Evolutionary conservation across 306 rosid species (phyloP).

Genomic region (Casuarina cunninghamiana): DNA sequence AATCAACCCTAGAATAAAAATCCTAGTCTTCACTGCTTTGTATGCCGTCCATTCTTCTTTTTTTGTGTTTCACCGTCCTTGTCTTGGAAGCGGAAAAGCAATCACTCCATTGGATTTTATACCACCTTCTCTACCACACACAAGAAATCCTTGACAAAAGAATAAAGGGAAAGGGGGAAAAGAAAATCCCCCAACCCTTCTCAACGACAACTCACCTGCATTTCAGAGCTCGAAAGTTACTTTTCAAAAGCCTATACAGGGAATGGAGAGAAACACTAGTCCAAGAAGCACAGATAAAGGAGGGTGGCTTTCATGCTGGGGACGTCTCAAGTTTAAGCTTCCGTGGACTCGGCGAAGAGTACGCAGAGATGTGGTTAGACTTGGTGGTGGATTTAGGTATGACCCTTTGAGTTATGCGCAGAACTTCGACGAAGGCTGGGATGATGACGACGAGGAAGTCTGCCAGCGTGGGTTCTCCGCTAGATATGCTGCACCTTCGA

Average conservation of each 20-base stretch:
- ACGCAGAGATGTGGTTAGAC: constrained; percentile 24
- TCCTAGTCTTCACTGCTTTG: neutral
- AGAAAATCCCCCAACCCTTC: neutral
- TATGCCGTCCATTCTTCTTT: neutral
- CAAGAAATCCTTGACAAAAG: constrained; percentile 29
- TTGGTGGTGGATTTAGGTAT: constrained; percentile 48
- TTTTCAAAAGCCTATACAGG: constrained; percentile 29
- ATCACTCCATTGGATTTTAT: constrained; percentile 14
- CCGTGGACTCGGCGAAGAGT: constrained; percentile 39
- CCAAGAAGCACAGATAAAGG: constrained; percentile 30
- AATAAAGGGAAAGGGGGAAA: neutral
- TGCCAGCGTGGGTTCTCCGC: constrained; percentile 54
- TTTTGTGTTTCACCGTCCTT: neutral
- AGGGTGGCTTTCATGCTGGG: constrained; percentile 59
- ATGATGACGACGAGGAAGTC: constrained; percentile 37
- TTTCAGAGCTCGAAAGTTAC: constrained; percentile 7
- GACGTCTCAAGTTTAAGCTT: constrained; percentile 59
- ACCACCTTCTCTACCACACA: constrained; percentile 44
- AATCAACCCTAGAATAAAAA: neutral
- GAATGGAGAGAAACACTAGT: constrained; percentile 48
- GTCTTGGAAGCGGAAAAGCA: constrained; percentile 6
- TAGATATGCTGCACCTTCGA: constrained; percentile 55
- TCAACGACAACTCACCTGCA: neutral
- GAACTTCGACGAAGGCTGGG: constrained; percentile 69
- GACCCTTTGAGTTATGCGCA: constrained; percentile 77